phyloP scores from a whole-genome alignment of 2,329 filamentous ascomycete species.

The Pestalotiopsis fici region DNA sequence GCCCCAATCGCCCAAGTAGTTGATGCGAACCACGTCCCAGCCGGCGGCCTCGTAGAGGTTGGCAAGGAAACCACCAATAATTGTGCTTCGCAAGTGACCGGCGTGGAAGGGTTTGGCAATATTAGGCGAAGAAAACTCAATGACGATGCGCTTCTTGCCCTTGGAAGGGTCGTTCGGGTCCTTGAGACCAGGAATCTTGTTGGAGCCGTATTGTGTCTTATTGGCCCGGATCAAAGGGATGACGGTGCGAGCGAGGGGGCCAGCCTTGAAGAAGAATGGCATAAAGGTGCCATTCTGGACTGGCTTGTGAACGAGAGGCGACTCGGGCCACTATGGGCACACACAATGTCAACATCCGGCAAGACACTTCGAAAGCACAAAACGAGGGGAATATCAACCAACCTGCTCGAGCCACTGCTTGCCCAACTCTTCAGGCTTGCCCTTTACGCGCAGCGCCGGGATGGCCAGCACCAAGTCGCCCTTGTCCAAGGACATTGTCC shows the following conservation, averaged over 20 bases:
- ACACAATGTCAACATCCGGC: background rate
- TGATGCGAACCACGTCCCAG: slow-evolving; percentile 71
- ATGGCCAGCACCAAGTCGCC: slow-evolving; percentile 79
- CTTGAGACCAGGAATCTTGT: slow-evolving; percentile 59
- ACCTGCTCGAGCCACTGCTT: slow-evolving; percentile 64
- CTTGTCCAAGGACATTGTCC: slow-evolving; percentile 79
- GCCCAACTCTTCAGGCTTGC: slow-evolving; percentile 65
- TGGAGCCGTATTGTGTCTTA: slow-evolving; percentile 64
- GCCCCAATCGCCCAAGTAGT: slow-evolving; percentile 81
- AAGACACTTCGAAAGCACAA: background rate
- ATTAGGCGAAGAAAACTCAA: slow-evolving; percentile 77
- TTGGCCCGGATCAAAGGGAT: slow-evolving; percentile 69
- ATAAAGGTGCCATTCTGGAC: slow-evolving; percentile 68
- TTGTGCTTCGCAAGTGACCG: slow-evolving; percentile 74
- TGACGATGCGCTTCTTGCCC: slow-evolving; percentile 53
- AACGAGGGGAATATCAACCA: slow-evolving; percentile 10
- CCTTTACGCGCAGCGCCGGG: slow-evolving; percentile 78
- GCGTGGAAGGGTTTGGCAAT: slow-evolving; percentile 78
- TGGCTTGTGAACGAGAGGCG: slow-evolving; percentile 72
- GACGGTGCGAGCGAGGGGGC: slow-evolving; percentile 64
- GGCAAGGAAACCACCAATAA: slow-evolving; percentile 72
- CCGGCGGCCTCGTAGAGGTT: slow-evolving; percentile 70
- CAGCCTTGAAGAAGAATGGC: slow-evolving; percentile 78
- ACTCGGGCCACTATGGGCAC: slow-evolving; percentile 66
- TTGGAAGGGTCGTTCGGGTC: slow-evolving; percentile 43